Base-by-base conservation (phyloP, 2,329 filamentous ascomycete species). In the Coniella vitis region DNA sequence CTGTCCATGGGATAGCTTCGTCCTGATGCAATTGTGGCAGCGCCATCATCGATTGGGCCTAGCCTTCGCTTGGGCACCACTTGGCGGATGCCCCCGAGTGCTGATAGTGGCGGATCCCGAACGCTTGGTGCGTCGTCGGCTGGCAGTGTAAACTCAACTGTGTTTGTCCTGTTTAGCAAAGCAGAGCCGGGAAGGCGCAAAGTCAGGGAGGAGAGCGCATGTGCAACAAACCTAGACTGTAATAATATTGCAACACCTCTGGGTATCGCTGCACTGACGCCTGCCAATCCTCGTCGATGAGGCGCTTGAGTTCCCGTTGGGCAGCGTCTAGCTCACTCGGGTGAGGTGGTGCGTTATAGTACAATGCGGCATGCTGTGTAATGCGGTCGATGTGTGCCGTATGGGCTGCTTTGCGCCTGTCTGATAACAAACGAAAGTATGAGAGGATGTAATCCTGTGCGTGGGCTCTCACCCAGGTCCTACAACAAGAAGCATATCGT, bases 221-320 rank as follows among this genome's bases (percentile, higher is more conserved):
- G 19, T n/a, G 4, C 7, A 14, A 43, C 48, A 14, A 29, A 53
- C 51, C 48, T 34, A 90, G 70, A 51, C 79, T 74, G 65, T 84
- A 90, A 62, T 86, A 90, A 65, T 90, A 89, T 65, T 89, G 83
- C 47, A 91, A 71, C n/a, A 90, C 82, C 61, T 90, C 84, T 4
- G 86, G 87, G 58, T 90, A 91, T 47, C 82, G 76, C 58, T 87
- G 78, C 35, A 90, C 86, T 41, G 82, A 84, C 25, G 78, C 74
- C 58, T 83, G 78, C 86, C 86, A 91, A 67, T 90, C 86, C 54
- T 86, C 82, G 58, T 90, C 85, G 58, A 90, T 85, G 53, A 84
- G 85, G 43, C 79, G 76, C 66, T 88, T 87, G 53, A 88, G 72
- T 42, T 76, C 73, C 14, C 73, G 73, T 59, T 88, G 78, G 20